Evolutionary conservation across 2,329 filamentous ascomycete genomes (phyloP).

Genomic region (Cladosporium sp.): DNA sequence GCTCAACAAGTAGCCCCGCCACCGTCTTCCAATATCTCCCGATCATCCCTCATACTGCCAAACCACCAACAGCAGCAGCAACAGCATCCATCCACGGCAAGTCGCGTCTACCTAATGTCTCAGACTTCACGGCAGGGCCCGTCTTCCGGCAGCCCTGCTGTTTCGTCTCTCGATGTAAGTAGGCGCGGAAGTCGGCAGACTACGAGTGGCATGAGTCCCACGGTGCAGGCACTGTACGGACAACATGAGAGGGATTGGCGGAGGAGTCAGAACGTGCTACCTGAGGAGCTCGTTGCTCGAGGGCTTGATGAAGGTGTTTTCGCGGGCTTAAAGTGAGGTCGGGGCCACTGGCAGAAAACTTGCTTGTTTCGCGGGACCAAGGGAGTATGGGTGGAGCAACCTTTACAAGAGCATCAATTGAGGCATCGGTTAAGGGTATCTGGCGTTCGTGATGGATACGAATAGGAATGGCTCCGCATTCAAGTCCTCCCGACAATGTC

Average conservation of each 20-base stretch:
- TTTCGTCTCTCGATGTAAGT: neutral
- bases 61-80: constrained; percentile 8
- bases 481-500: too few relatives aligned
- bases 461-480: too few relatives aligned
- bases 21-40: constrained; percentile 7
- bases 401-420: too few relatives aligned
- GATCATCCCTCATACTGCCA: neutral
- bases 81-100: neutral
- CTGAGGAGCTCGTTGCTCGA: constrained; percentile 10
- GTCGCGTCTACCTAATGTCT: neutral
- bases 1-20: neutral
- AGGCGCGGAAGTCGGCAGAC: constrained; percentile 4
- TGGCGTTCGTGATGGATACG: too few relatives aligned
- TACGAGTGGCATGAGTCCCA: constrained; percentile 11
- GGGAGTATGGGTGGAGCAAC: too few relatives aligned
- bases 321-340: neutral
- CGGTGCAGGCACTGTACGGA: constrained; percentile 11
- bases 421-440: too few relatives aligned
- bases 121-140: constrained; percentile 4
- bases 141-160: neutral
- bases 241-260: constrained; percentile 11
- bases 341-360: neutral
- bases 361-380: neutral
- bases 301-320: constrained; percentile 13
- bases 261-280: constrained; percentile 9